A percentile compares a stretch with the other conserved stretches of the same genome.
phyloP scores from a whole-genome alignment of 1,139 yeast genomes.

The Arxiozyma slooffiae region DNA sequence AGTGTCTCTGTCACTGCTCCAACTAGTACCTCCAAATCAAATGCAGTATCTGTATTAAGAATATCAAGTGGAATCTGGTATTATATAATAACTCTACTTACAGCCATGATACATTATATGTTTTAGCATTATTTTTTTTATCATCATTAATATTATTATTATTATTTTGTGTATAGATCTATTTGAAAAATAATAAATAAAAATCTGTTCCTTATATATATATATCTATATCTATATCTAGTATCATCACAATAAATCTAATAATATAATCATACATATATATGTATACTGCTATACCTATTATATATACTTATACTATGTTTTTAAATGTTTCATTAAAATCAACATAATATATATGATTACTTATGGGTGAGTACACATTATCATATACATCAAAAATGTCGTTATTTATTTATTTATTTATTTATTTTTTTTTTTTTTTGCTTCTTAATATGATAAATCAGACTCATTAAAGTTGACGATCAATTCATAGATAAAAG shows the following conservation, averaged over 20 bases:
- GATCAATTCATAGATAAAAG: constrained; percentile 49
- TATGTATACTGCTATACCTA: neutral
- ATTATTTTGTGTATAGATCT: neutral
- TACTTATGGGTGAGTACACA: too few relatives aligned
- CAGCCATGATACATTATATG: constrained; percentile 11
- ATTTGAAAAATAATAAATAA: too few relatives aligned
- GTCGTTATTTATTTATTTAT: too few relatives aligned
- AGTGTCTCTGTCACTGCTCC: constrained; percentile 26
- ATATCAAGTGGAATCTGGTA: constrained; percentile 17
- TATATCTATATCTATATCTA: neutral
- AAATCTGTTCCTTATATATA: neutral
- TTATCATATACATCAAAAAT: too few relatives aligned
- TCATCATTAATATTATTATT: too few relatives aligned
- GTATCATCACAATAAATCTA: too few relatives aligned
- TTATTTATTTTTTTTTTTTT: too few relatives aligned
- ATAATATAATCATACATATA: too few relatives aligned
- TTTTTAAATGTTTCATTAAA: too few relatives aligned
- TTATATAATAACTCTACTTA: constrained; percentile 14
- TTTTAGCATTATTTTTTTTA: neutral
- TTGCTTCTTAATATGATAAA: too few relatives aligned
- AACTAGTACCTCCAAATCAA: constrained; percentile 18
- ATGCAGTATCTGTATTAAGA: constrained; percentile 12
- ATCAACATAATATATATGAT: too few relatives aligned
- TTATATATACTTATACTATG: too few relatives aligned
- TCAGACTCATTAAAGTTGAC: constrained; percentile 26